These are phyloP conservation scores for Pseudovirgaria hyperparasitica DNA, from an alignment of 2,329 filamentous ascomycete genomes.

Conservation along the genomic window DNA sequence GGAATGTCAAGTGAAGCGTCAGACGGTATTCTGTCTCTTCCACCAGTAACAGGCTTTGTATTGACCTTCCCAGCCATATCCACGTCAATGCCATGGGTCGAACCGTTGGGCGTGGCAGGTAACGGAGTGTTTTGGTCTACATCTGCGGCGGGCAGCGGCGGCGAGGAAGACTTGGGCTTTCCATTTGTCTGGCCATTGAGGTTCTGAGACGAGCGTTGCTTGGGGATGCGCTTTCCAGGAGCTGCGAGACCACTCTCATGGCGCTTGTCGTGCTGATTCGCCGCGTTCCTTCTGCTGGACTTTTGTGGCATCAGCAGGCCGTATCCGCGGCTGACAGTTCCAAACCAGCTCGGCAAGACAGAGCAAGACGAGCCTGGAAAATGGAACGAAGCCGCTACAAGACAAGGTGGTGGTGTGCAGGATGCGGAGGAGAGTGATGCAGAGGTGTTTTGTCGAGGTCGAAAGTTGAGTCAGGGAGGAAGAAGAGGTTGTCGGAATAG, in stretches of 20 bases:
- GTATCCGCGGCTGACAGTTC: slow-evolving; percentile 18
- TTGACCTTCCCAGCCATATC: slow-evolving; percentile 6
- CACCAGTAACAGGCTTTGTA: slow-evolving; percentile 5
- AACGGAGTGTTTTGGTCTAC: slow-evolving; percentile 25
- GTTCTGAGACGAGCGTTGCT: slow-evolving; percentile 33
- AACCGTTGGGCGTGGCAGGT: slow-evolving; percentile 11
- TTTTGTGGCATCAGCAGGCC: slow-evolving; percentile 35
- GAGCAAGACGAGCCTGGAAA: slow-evolving; percentile 33
- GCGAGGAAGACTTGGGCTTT: slow-evolving; percentile 23
- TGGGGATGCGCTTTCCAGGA: slow-evolving; percentile 54
- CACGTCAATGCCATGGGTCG: slow-evolving; percentile 5
- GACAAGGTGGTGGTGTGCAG: slow-evolving; percentile 6
- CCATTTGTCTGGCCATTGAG: slow-evolving; percentile 31
- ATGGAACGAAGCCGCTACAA: slow-evolving; percentile 29
- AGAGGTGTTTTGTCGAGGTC: slow-evolving; percentile 2
- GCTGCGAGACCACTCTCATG: slow-evolving; percentile 83
- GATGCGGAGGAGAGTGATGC: slow-evolving; percentile 5
- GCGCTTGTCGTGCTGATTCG: slow-evolving; percentile 41
- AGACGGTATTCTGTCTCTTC: slow-evolving; percentile 28
- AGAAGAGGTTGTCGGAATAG: slow-evolving; percentile 3
- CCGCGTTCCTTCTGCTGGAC: slow-evolving; percentile 29
- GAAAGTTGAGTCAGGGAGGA: slow-evolving; percentile 1
- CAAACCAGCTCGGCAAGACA: slow-evolving; percentile 27
- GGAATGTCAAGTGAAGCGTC: slow-evolving; percentile 30
- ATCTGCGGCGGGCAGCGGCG: slow-evolving; percentile 24